Conservation (phyloP, 1,139 yeast species). For the Debaryomyces subglobosus region DNA sequence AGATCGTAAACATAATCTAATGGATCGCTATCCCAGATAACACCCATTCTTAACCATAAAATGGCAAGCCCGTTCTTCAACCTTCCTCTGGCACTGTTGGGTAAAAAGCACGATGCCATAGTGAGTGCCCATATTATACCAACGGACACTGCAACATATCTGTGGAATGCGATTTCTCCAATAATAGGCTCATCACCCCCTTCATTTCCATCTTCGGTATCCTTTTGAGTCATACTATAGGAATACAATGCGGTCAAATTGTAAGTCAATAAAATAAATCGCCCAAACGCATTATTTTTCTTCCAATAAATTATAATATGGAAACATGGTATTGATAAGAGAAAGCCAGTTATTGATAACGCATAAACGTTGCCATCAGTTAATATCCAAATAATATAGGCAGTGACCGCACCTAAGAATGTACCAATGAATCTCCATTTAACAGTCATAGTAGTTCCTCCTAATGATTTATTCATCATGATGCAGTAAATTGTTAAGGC, state of each 20-base stretch:
- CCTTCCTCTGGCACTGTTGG: constrained; percentile 74
- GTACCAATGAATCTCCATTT: constrained; percentile 80
- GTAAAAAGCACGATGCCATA: constrained; percentile 65
- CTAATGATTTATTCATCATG: constrained; percentile 85
- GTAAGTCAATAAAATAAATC: constrained; percentile 76
- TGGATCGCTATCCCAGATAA: constrained; percentile 71
- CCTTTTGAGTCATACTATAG: constrained; percentile 65
- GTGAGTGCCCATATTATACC: constrained; percentile 81
- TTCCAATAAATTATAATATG: constrained; percentile 71
- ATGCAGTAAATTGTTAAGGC: constrained; percentile 77
- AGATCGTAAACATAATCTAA: constrained; percentile 33
- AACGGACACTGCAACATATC: constrained; percentile 70
- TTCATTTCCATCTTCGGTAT: constrained; percentile 66
- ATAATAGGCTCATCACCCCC: constrained; percentile 73
- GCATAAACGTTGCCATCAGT: constrained; percentile 61
- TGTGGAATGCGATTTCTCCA: constrained; percentile 77
- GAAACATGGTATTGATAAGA: constrained; percentile 66
- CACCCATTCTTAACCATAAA: constrained; percentile 78
- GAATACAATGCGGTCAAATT: constrained; percentile 80
- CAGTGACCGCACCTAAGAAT: constrained; percentile 66
- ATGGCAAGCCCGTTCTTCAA: constrained; percentile 66
- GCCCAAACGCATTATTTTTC: constrained; percentile 62
- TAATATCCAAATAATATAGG: constrained; percentile 59
- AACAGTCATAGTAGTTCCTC: constrained; percentile 81
- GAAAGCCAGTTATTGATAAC: constrained; percentile 59